phyloP scores from a whole-genome alignment of 2,329 filamentous ascomycete species.

The Annulohypoxylon truncatum region DNA sequence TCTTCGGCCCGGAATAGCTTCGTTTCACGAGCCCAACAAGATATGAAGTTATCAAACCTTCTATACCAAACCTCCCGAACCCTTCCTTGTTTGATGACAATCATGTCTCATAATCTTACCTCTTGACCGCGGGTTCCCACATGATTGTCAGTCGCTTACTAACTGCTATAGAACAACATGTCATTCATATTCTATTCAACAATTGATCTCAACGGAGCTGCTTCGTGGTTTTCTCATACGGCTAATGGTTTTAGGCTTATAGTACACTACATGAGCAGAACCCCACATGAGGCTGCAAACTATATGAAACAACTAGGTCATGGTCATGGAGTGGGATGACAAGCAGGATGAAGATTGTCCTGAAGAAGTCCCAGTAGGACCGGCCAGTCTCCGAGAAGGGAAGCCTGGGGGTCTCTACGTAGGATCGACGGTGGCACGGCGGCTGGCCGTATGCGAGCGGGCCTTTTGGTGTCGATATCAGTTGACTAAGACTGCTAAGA shows the following conservation, averaged over 20 bases:
- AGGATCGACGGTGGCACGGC: constrained; percentile 39
- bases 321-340: constrained; percentile 32
- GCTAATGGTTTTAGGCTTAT: not conserved
- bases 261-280: constrained; percentile 9
- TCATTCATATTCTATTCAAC: not conserved
- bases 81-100: not conserved
- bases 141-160: constrained; percentile 2
- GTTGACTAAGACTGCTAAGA: constrained; percentile 6
- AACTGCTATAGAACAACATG: not conserved
- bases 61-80: not conserved
- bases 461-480: constrained; percentile 10
- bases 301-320: constrained; percentile 34
- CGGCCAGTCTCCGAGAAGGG: constrained; percentile 38
- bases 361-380: constrained; percentile 38
- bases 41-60: not conserved
- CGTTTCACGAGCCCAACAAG: not conserved
- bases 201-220: not conserved
- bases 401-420: constrained; percentile 22
- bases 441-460: constrained; percentile 20
- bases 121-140: constrained; percentile 4
- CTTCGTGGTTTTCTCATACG: not conserved
- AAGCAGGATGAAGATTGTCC: constrained; percentile 28
- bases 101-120: not conserved
- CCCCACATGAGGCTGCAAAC: constrained; percentile 37
- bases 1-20: constrained; percentile 2